Conservation (phyloP, 495 filamentous ascomycete genomes). For the Annulohypoxylon maeteangense region DNA sequence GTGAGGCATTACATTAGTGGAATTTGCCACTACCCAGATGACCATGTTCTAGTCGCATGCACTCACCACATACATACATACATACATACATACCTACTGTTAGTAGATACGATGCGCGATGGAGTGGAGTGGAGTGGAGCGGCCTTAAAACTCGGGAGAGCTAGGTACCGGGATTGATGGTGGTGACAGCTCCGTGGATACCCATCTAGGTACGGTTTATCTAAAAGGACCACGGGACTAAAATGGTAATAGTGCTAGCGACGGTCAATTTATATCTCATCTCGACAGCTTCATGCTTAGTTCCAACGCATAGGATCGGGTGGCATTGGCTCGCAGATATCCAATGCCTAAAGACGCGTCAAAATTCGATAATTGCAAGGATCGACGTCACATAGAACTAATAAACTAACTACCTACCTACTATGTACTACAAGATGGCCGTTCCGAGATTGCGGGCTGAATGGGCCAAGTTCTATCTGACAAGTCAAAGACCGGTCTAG, state of each 20-base stretch:
- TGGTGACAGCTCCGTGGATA: constrained; percentile 15
- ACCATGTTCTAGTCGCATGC: constrained; percentile 16
- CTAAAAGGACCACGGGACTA: constrained; percentile 33
- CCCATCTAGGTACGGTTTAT: constrained; percentile 6
- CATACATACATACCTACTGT: not conserved
- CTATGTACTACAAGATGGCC: not conserved
- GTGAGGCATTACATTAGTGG: constrained; percentile 23
- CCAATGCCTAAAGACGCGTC: constrained; percentile 9
- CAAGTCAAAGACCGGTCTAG: not conserved
- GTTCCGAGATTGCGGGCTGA: constrained; percentile 40
- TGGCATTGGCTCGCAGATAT: constrained; percentile 18
- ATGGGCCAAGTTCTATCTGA: constrained; percentile 29
- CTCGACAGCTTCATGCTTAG: not conserved
- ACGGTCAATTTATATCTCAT: constrained; percentile 4
- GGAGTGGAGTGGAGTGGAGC: constrained; percentile 10
- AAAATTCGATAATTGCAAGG: constrained; percentile 28
- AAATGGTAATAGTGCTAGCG: constrained; percentile 26
- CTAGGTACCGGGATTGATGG: constrained; percentile 14
- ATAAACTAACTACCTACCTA: not conserved
- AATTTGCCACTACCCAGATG: constrained; percentile 4
- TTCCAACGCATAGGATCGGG: constrained; percentile 1
- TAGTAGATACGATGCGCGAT: not conserved
- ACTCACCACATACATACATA: not conserved
- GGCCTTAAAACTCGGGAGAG: constrained; percentile 4
- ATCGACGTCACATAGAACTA: constrained; percentile 31